Percentiles rank a stretch among this genome's conserved stretches.
Evolutionary conservation across 2,329 filamentous ascomycete genomes (phyloP).

Genomic region (Ophiosphaerella narmari): DNA sequence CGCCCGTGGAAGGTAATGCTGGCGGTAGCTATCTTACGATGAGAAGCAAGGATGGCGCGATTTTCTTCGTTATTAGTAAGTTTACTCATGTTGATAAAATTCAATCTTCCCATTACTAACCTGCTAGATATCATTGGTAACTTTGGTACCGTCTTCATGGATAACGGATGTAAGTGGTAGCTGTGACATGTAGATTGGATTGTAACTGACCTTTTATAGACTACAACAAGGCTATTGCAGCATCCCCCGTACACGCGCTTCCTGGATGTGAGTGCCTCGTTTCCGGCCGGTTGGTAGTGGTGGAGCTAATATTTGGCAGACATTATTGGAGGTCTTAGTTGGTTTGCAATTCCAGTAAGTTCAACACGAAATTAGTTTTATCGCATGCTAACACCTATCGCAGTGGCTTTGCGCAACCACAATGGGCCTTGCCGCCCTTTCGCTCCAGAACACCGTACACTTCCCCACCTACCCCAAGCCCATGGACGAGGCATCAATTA

Average conservation of each 20-base stretch:
- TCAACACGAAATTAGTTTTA: no score
- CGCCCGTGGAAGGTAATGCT: conserved; percentile 79
- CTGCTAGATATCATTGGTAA: conserved; percentile 71
- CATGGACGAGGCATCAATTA: conserved; percentile 31
- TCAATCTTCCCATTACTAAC: no score
- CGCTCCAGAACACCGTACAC: conserved; percentile 45
- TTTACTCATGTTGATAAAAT: no score
- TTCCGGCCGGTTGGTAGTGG: no score
- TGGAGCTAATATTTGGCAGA: background rate
- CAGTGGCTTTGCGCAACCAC: conserved; percentile 53
- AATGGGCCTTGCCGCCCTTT: conserved; percentile 52
- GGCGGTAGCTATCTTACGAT: conserved; percentile 86
- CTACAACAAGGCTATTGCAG: conserved; percentile 91
- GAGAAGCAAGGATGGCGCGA: conserved; percentile 76
- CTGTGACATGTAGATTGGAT: background rate
- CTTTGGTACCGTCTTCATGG: conserved; percentile 81
- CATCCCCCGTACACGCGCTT: conserved; percentile 80
- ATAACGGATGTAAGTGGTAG: conserved; percentile 67
- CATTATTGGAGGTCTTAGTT: conserved; percentile 49
- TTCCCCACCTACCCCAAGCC: conserved; percentile 51
- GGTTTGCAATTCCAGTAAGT: conserved; percentile 51
- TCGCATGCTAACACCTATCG: no score
- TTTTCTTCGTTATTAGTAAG: conserved; percentile 81
- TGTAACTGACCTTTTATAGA: conserved; percentile 13
- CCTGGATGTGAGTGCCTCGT: conserved; percentile 58